Evolutionary conservation across 805 yeast genomes (phyloP), one percentile per base, ranked within the genome.

Genomic region (Wickerhamomyces queroliae): DNA sequence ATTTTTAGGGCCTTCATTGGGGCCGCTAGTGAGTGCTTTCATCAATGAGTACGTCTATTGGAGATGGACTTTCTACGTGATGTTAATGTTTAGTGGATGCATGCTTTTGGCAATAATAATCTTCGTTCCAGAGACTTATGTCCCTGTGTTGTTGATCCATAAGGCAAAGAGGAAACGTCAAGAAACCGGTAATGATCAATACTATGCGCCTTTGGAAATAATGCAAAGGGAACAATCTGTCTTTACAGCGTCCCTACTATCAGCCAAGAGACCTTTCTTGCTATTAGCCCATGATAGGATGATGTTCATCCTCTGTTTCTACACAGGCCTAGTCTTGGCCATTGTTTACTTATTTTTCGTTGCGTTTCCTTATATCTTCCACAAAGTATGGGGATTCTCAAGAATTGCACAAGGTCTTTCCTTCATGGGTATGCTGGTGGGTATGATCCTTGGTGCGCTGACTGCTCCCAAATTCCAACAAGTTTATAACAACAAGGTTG

Each of bases 1-100:
- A 2, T 73, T 80, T 40, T 53, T 77, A 32, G 93, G 91, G 0
- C 91, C 93, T 2, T 71, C 81, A 1, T 50, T 80, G 18, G 87
- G 87, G 0, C 90, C 90, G 0, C 56, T 80, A 5, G 64, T 80
- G 3, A 77, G 81, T 36, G 79, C 79, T 25, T 78, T 74, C 17
- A 65, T 74, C 15, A 64, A 72, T 37, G 70, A 72, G 20, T 55
- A 69, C 33, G 52, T 61, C 20, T 53, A 64, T 35, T 83, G 85
- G 79, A 70, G 82, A 56, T 85, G 93, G 93, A 74, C 80, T 13
- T 83, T 83, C 50, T 74, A 74, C 49, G 72, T 78, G 8, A 59
- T 82, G 50, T 60, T 81, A 17, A 77, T 83, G n/a, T 75, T 78
- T 47, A 72, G 80, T 46, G 85, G 80, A 3, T 69, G 73, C 2